Base-by-base conservation (phyloP, 306 rosid genomes). In the Prunus davidiana region DNA sequence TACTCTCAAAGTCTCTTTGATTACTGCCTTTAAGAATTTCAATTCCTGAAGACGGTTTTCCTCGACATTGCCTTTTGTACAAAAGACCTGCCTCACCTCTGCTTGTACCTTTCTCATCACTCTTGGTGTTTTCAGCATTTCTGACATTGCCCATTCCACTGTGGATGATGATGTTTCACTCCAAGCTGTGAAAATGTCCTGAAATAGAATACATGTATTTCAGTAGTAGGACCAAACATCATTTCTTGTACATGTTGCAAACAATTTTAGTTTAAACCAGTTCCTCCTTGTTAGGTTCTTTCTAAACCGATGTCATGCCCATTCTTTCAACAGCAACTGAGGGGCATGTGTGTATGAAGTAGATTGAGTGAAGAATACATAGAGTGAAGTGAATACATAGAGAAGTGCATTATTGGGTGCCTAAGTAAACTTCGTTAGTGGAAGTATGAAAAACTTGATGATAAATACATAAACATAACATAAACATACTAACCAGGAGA, bases 91-190 rank as follows among this genome's bases (percentile, higher is more conserved):
- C 55, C 82, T 24, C 7, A 72, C 68, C 73, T 79, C 82, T 3
- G 51, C 52, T 14, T 64, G 78, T 15, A 73, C 82, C 64, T 65
- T 55, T 46, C n/a, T 28, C 82, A 54, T 79, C 24, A 71, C 78
- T 15, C 60, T 38, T n/a, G 82, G 78, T 6, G 67, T 45, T 27
- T 64, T 79, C 30, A 79, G 30, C 78, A 79, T 34, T 28, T 79
- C 78, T 6, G 25, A 58, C 74, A 79, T 72, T 43, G 78, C 82
- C 82, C 78, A 72, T 6, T 79, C 47, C 2, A 72, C n/a, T 2
- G 62, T 15, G 19, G 67, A 54, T 4, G 68, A 58, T 12, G 82
- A 51, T 72, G 69, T 79, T 7, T 64, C 73, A 34, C 73, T 62
- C 49, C 52, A 68, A n/a, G 68, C 73, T 0, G 12, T 7, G 55